phyloP scores from a whole-genome alignment of 176 grass and related monocot species.

The Cenchrus americanus region DNA sequence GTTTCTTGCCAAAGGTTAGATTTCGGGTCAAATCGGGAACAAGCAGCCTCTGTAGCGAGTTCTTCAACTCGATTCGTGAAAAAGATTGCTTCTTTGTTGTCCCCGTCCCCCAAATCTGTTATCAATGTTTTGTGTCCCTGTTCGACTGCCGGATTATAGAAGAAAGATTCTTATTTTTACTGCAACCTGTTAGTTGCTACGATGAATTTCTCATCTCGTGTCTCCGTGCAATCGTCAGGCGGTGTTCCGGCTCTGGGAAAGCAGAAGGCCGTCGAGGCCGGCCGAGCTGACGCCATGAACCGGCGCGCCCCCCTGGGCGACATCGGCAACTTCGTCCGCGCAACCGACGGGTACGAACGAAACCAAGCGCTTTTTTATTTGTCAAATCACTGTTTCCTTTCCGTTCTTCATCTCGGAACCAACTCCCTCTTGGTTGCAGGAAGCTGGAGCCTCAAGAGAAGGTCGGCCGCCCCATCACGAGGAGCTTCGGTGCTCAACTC shows the following conservation, averaged over 20 bases:
- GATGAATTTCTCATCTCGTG: conserved; percentile 7
- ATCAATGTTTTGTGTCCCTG: not conserved
- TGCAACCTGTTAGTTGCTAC: not conserved
- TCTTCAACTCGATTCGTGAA: not conserved
- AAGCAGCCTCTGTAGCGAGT: not conserved
- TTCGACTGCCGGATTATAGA: not conserved
- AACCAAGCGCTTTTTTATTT: not conserved
- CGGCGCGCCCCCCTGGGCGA: conserved; percentile 64
- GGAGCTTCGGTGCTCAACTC: conserved; percentile 70
- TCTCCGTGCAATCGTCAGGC: conserved; percentile 34
- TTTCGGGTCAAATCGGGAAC: not conserved
- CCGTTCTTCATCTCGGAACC: not conserved
- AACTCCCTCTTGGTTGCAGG: conserved; percentile 41
- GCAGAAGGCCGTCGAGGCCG: conserved; percentile 53
- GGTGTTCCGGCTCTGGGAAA: conserved; percentile 50
- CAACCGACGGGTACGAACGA: conserved; percentile 45
- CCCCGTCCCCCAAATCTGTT: not conserved
- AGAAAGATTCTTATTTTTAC: not conserved
- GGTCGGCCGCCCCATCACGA: conserved; percentile 40
- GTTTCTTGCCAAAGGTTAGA: not conserved
- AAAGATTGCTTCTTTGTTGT: not conserved
- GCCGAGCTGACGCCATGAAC: conserved; percentile 51
- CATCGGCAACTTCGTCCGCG: conserved; percentile 67
- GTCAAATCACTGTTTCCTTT: not conserved
- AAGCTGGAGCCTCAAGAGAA: conserved; percentile 41